These are phyloP conservation scores for Hansfordia pulvinata DNA, from an alignment of 2,329 filamentous ascomycete genomes.

Conservation along the genomic window DNA sequence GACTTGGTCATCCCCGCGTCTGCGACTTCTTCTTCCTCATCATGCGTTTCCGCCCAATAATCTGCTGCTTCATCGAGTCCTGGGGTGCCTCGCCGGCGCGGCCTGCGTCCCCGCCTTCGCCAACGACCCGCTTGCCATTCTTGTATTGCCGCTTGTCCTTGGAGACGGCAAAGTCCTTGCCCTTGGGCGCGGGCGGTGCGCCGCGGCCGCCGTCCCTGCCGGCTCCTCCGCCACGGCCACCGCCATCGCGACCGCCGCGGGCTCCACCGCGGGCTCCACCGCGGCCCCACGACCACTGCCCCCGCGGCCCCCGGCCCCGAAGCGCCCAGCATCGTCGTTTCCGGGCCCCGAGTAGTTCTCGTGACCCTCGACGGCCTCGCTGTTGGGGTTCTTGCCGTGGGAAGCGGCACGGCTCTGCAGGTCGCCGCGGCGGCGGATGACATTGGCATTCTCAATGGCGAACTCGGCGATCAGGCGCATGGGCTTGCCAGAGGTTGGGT, in stretches of 20 bases:
- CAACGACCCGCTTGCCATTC: slow-evolving; percentile 4
- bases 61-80: slow-evolving; percentile 39
- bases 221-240: slow-evolving; percentile 2
- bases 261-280: no score
- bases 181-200: no score
- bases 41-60: slow-evolving; percentile 76
- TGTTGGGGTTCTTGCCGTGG: not conserved
- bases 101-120: slow-evolving; percentile 3
- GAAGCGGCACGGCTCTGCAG: slow-evolving; percentile 14
- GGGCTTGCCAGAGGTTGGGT: slow-evolving; percentile 59
- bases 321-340: slow-evolving; percentile 9
- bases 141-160: slow-evolving; percentile 13
- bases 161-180: slow-evolving; percentile 19
- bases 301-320: slow-evolving; percentile 7
- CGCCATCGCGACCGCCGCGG: no score
- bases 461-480: slow-evolving; percentile 92
- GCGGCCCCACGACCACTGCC: slow-evolving; percentile 2
- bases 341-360: slow-evolving; percentile 14
- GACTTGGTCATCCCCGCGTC: slow-evolving; percentile 18
- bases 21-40: slow-evolving; percentile 55
- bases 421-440: slow-evolving; percentile 69
- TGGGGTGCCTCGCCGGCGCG: slow-evolving; percentile 2
- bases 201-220: slow-evolving; percentile 2
- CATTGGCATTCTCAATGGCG: slow-evolving; percentile 94
- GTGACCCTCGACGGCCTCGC: slow-evolving; percentile 3